A percentile compares a stretch with the other conserved stretches of the same genome.
Conservation (phyloP, 805 yeast genomes). For the Candida manassasensis region DNA sequence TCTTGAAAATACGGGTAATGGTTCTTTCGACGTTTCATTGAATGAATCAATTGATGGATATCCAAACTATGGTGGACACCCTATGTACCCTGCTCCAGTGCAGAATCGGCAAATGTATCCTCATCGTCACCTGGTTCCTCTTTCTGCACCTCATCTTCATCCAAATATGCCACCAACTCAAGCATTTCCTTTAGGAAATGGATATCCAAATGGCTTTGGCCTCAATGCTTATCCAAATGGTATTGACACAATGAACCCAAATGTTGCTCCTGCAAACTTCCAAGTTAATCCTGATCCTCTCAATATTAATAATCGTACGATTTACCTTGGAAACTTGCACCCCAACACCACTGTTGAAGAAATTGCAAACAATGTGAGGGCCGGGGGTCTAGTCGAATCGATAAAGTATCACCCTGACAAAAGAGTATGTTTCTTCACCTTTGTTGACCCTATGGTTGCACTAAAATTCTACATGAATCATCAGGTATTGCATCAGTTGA, state of each 20-base stretch:
- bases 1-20: not conserved
- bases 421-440: conserved; percentile 64
- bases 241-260: not conserved
- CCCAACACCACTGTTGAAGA: conserved; percentile 65
- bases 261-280: conserved; percentile 6
- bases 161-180: conserved; percentile 2
- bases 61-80: not conserved
- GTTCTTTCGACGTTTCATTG: conserved; percentile 1
- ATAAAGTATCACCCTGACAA: conserved; percentile 49
- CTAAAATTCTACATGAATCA: conserved; percentile 60
- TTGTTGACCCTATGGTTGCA: conserved; percentile 60
- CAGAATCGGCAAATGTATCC: not conserved
- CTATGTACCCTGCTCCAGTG: not conserved
- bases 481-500: conserved; percentile 51
- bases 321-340: conserved; percentile 64
- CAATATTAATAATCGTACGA: conserved; percentile 55
- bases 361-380: conserved; percentile 70
- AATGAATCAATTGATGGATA: not conserved
- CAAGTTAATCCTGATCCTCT: conserved; percentile 24
- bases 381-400: conserved; percentile 64
- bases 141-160: conserved; percentile 1
- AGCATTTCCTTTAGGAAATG: conserved; percentile 1
- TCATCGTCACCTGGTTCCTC: conserved; percentile 3
- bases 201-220: not conserved
- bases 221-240: not conserved